Evolutionary conservation across 345 rosid genomes (phyloP).

Genomic region (Eucalyptus leucophloia): DNA sequence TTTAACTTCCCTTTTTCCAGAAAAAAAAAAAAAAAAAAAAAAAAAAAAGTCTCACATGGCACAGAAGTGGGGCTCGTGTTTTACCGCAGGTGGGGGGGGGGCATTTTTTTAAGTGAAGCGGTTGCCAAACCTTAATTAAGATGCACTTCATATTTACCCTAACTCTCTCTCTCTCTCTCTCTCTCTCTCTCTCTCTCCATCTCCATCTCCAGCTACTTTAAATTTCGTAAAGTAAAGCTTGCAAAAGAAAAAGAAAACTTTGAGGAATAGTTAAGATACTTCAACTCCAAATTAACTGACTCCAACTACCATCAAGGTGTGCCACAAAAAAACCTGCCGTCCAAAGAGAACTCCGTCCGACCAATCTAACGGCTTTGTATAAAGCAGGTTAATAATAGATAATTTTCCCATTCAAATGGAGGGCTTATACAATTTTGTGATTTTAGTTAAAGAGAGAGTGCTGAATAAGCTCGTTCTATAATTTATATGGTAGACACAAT

Average conservation of each 20-base stretch:
- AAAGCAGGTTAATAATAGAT: not conserved
- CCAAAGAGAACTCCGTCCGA: not conserved
- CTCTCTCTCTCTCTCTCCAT: not conserved
- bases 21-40: not conserved
- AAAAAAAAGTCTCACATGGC: not conserved
- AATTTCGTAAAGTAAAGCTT: not conserved
- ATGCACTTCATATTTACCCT: not conserved
- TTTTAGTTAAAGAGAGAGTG: not conserved
- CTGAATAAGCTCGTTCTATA: rapidly evolving
- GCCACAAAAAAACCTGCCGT: not conserved
- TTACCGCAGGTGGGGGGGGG: not conserved
- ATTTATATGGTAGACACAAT: not conserved
- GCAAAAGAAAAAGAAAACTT: not conserved
- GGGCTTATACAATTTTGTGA: too few relatives aligned
- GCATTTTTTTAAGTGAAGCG: not conserved
- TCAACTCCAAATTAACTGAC: not conserved
- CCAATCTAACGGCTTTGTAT: not conserved
- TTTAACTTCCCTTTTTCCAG: not conserved
- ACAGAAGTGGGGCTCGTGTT: not conserved
- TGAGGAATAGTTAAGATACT: not conserved
- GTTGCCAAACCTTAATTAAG: not conserved
- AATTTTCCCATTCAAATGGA: not conserved
- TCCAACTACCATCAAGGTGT: not conserved
- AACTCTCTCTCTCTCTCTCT: not conserved
- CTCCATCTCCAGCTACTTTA: not conserved